A percentile compares a stretch with the other conserved stretches of the same genome.
Conservation (phyloP, 1,284 basidiomycete species). For the Phlebopus sp. region DNA sequence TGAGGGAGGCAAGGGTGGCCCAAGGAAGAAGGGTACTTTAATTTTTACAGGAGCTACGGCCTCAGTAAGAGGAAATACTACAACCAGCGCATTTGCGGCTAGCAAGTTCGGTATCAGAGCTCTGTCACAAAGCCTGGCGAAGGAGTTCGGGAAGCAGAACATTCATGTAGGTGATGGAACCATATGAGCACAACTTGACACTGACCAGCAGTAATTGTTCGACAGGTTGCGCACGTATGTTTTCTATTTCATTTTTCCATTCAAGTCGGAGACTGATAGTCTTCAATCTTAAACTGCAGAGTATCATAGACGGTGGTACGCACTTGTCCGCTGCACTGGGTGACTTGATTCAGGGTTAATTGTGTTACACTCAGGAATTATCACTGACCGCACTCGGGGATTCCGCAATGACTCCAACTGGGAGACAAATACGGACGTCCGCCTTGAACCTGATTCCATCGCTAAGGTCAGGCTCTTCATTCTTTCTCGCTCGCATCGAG, state of each 20-base stretch:
- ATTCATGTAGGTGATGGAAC: conserved; percentile 57
- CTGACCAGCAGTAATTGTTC: conserved; percentile 6
- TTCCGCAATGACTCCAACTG: conserved; percentile 37
- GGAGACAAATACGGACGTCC: conserved; percentile 44
- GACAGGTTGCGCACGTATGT: conserved; percentile 62
- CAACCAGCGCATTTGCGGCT: conserved; percentile 65
- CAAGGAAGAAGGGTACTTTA: conserved; percentile 59
- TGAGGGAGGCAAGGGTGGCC: conserved; percentile 35
- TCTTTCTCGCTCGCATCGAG: conserved; percentile 13
- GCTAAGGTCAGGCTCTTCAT: conserved; percentile 40
- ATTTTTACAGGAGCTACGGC: conserved; percentile 81
- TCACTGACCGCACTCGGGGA: conserved; percentile 42
- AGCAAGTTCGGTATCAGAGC: conserved; percentile 68
- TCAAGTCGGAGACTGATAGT: neutral
- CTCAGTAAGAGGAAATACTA: conserved; percentile 58
- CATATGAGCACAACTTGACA: neutral
- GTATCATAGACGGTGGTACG: conserved; percentile 59
- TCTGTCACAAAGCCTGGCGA: conserved; percentile 71
- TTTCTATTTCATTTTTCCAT: neutral
- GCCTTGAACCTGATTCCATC: conserved; percentile 62
- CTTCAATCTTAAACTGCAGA: conserved; percentile 31
- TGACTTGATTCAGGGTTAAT: neutral
- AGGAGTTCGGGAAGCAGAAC: conserved; percentile 77
- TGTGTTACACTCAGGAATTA: conserved; percentile 37
- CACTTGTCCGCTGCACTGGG: conserved; percentile 2